Evolutionary conservation across 1,139 yeast genomes (phyloP), one percentile per base, ranked within the genome.

Genomic region (Debaryomyces fabryi): DNA sequence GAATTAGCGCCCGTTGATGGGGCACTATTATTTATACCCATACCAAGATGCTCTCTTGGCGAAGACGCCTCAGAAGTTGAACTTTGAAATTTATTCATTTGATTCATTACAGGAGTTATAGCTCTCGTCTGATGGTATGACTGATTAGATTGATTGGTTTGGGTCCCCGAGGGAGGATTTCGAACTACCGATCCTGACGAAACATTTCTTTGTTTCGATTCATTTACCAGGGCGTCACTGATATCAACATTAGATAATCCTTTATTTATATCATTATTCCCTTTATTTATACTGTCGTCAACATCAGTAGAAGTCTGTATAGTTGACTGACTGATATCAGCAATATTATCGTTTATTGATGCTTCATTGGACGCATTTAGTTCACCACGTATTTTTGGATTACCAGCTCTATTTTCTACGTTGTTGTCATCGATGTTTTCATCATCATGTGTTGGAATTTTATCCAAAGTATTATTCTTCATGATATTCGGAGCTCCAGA

Each of bases 361-460:
- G 42, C 47, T 16, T 34, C 35, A 25, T 36, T 34, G 13, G 41
- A 41, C 12, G 18, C 46, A 12, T 44, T 37, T 6, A 42, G 46
- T 20, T 42, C 48, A 15, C 43, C 48, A 24, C 41, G 41, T 38
- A 39, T 44, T 27, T 47, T 51, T 18, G 45, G 45, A 38, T 50
- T 49, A 35, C 44, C 48, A n/a, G 53, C 45, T 12, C 46, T 42
- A 35, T 36, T 44, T n/a, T 27, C 20, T 21, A 40, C 35, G 35
- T 15, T 8, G 37, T 18, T 44, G 6, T 59, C 64, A 50, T 68
- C 74, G 36, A 69, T 67, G 50, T 69, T 69, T 46, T 69, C 74
- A 41, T 68, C 70, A 18, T 71, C 72, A 8, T 66, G 68, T 4
- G 76, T 72, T 24, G 67, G 64, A 30, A 72, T 71, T 46, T 63